Evolutionary conservation across 2,329 filamentous ascomycete genomes (phyloP).

Genomic region (Ophiocordyceps camponoti-floridani): DNA sequence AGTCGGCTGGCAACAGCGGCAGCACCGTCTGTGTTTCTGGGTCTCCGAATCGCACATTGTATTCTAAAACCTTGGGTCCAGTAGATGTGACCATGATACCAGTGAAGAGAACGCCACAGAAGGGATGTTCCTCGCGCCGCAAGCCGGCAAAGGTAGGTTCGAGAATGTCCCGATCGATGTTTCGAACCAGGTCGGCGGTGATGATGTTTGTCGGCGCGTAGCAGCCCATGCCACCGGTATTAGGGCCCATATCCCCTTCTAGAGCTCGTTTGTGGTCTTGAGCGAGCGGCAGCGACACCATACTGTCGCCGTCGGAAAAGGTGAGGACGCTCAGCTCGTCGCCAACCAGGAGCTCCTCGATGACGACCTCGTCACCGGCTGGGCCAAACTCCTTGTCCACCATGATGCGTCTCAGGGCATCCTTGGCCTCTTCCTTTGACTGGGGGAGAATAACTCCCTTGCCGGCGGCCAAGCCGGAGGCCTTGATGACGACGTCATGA

Average conservation of each 20-base stretch:
- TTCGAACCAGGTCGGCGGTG: constrained; percentile 54
- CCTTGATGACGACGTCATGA: constrained; percentile 82
- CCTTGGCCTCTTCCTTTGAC: constrained; percentile 64
- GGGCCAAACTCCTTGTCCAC: constrained; percentile 67
- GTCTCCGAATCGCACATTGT: constrained; percentile 86
- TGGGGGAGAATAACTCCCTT: constrained; percentile 88
- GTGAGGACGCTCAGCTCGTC: constrained; percentile 85
- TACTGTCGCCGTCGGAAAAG: constrained; percentile 77
- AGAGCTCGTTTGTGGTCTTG: constrained; percentile 95
- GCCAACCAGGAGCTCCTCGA: constrained; percentile 83
- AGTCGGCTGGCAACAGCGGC: constrained; percentile 56
- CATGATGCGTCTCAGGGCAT: constrained; percentile 81
- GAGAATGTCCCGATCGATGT: constrained; percentile 68
- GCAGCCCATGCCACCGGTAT: constrained; percentile 95
- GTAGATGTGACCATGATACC: constrained; percentile 81
- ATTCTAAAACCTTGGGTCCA: constrained; percentile 74
- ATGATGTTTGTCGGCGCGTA: constrained; percentile 81
- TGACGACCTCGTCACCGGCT: constrained; percentile 80
- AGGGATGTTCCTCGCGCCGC: constrained; percentile 58
- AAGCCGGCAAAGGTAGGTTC: constrained; percentile 81
- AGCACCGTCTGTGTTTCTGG: constrained; percentile 82
- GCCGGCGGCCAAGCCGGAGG: constrained; percentile 75
- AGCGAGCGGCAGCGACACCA: constrained; percentile 69
- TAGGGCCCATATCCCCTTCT: constrained; percentile 77
- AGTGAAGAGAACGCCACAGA: constrained; percentile 64